Base-by-base conservation (phyloP, 257 asterid species). In the Parsonsia alboflavescens region DNA sequence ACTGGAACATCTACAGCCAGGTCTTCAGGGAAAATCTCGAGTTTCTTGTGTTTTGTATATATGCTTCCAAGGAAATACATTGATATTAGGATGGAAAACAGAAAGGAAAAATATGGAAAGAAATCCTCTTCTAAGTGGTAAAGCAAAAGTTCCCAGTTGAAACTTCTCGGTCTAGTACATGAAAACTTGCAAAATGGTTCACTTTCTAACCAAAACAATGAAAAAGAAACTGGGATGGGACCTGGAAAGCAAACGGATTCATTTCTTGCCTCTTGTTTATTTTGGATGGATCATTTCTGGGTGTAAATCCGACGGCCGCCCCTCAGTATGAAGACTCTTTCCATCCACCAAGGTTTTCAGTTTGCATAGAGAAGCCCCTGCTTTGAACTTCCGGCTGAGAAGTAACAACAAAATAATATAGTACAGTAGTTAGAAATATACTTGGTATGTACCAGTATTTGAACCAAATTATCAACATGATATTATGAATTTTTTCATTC, bases 331-430 rank as follows among this genome's bases (percentile, higher is more conserved):
- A 67, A 76, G 91, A 83, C 46, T 86, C 82, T 72, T 83, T 86
- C 88, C 89, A 86, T 70, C 89, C 89, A 11, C 90, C 89, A 73
- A 41, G 74, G 75, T 59, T 76, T 68, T 84, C 89, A 62, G 81
- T 89, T 61, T 70, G 75, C 46, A 65, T 85, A 30, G 33, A 39
- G 2, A 30, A 67, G 39, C n/a, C 70, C 76, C 71, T 62, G 49
- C 80, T 85, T 10, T 13, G 4, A 39, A 10, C 78, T 46, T 79
- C 79, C 89, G 81, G 70, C 58, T 15, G 4, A 66, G 72, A 46
- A 63, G 2, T 19, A 39, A 74, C 13, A 41, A 63, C 45, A 33
- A 15, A 7, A 36, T 9, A 4, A 56, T 10, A 13, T n/a, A 7
- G 26, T 6, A 7, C 30, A 57, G 46, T 2, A 42, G 46, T 7